Evolutionary conservation across 495 filamentous ascomycete genomes (phyloP).

Genomic region (Aspergillus kassunensis): DNA sequence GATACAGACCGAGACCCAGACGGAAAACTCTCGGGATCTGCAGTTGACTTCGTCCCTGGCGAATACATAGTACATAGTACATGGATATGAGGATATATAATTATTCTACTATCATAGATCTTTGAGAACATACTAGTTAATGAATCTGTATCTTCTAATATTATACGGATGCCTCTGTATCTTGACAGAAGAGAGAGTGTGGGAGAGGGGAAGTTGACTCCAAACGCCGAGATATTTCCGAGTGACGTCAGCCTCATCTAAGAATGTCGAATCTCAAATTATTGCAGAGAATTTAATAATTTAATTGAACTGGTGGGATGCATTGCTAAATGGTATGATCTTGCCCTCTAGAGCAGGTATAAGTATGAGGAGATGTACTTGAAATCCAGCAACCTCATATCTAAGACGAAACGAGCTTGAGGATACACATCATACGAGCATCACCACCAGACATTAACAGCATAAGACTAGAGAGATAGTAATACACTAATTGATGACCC

Average conservation of each 20-base stretch:
- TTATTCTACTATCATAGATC: background rate
- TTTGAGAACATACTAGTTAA: too few species aligned
- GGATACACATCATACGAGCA: background rate
- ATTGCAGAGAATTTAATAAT: too few species aligned
- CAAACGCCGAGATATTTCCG: slow-evolving; percentile 23
- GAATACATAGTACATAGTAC: background rate
- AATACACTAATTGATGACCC: background rate
- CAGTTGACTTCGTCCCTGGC: background rate
- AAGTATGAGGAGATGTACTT: background rate
- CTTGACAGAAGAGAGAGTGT: background rate
- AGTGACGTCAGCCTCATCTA: slow-evolving; percentile 24
- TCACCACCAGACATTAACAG: background rate
- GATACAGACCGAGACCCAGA: slow-evolving; percentile 31
- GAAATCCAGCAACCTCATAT: background rate
- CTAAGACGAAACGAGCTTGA: too few species aligned
- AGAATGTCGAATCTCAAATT: slow-evolving; percentile 1
- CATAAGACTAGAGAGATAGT: background rate
- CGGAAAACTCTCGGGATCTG: slow-evolving; percentile 15
- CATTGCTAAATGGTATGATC: background rate
- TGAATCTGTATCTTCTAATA: background rate
- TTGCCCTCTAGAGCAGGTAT: background rate
- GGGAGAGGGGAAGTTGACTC: background rate
- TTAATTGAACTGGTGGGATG: background rate
- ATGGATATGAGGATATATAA: background rate
- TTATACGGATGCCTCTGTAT: background rate